Conservation (phyloP, 2,329 filamentous ascomycete species). For the Ampelomyces quisqualis region DNA sequence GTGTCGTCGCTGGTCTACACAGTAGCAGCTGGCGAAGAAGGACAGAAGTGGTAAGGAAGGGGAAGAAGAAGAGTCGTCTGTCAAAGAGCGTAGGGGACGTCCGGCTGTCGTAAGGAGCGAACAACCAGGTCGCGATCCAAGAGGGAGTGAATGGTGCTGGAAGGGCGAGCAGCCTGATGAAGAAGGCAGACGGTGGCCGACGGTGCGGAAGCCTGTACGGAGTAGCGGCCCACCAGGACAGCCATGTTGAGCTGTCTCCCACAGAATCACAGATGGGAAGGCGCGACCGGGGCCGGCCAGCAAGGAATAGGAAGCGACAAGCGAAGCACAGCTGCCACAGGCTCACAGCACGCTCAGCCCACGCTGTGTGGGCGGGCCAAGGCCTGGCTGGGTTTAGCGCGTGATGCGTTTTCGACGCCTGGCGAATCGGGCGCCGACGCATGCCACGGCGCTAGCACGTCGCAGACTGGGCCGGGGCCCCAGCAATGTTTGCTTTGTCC, state of each 20-base stretch:
- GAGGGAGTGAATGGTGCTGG: conserved; percentile 27
- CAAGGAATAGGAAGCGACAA: conserved; percentile 21
- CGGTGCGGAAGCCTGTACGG: no score
- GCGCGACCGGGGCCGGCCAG: conserved; percentile 20
- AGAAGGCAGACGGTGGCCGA: conserved; percentile 25
- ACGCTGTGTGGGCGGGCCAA: conserved; percentile 7
- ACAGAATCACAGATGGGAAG: conserved; percentile 35
- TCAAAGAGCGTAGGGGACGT: conserved; percentile 42
- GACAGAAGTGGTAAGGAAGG: conserved; percentile 17
- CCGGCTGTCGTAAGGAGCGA: conserved; percentile 45
- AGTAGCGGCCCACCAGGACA: no score
- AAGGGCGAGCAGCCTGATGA: conserved; percentile 30
- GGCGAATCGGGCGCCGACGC: conserved; percentile 17
- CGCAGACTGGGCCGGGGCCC: conserved; percentile 12
- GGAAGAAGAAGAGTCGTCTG: conserved; percentile 30
- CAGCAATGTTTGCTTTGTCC: conserved; percentile 14
- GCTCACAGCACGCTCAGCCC: no score
- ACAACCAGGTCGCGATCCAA: conserved; percentile 37
- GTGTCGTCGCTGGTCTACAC: conserved; percentile 20
- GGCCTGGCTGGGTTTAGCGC: conserved; percentile 17
- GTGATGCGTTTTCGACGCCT: conserved; percentile 15
- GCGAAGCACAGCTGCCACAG: conserved; percentile 22
- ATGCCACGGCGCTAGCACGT: conserved; percentile 25
- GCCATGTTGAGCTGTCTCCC: conserved; percentile 28
- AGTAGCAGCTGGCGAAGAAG: no score